phyloP scores from a whole-genome alignment of 345 rosid genomes.

The Syzygium oleosum region DNA sequence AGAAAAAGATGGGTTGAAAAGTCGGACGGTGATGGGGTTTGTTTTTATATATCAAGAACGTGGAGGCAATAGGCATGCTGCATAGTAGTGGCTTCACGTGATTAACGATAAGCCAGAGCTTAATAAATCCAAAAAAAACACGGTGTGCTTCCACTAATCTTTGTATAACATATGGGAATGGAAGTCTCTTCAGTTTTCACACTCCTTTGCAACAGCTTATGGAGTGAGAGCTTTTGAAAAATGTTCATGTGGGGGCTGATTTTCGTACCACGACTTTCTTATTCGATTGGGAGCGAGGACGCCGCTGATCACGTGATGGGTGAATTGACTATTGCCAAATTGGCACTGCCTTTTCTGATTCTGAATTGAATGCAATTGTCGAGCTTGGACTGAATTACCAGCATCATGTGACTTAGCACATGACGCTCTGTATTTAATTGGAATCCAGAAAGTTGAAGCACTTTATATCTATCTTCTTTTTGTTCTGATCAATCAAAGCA shows the following conservation, averaged over 20 bases:
- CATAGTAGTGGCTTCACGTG: neutral
- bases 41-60: neutral
- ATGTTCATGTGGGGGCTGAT: neutral
- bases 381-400: neutral
- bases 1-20: neutral
- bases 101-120: neutral
- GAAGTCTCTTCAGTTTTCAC: neutral
- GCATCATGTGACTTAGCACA: neutral
- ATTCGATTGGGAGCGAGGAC: neutral
- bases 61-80: neutral
- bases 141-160: neutral
- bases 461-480: neutral
- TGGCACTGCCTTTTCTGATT: neutral
- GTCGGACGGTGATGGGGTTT: neutral
- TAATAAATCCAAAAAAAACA: neutral
- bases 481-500: neutral
- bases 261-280: neutral
- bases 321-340: neutral
- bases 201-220: neutral
- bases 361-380: neutral
- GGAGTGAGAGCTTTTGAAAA: neutral
- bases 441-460: neutral
- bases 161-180: neutral
- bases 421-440: neutral
- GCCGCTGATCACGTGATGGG: neutral